Evolutionary conservation across 75 land plant genomes (phyloP), one percentile per base, ranked within the genome.

Genomic region (Azolla pinnata): DNA sequence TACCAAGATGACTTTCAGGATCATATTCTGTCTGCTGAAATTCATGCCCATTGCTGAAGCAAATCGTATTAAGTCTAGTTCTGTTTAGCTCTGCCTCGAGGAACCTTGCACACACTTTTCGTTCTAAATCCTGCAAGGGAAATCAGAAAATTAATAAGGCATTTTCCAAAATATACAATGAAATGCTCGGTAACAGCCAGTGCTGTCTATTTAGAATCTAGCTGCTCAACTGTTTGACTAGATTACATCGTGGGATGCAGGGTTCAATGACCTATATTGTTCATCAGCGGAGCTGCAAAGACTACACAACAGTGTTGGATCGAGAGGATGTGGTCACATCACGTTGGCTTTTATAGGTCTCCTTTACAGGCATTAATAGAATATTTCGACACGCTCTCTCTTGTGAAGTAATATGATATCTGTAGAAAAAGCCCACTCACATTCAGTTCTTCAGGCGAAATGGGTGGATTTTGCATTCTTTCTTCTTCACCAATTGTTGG

Each of bases 401-500:
- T 8, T 14, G 42, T 8, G 42, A 8, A 8, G 12, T 28, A 25
- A 14, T 31, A 2, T 55, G 5, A 16, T 24, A 8, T 55, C 33
- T 28, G 29, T 18, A 24, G 4, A 20, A 55, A 61, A 3, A 1
- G 31, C 26, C 33, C 64, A 18, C 79, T 74, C 75, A 90, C 97
- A 65, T 87, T 77, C 24, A 90, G 61, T 50, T 90, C 97, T 67
- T 86, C 91, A 57, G 81, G 75, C 12, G 96, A 86, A 7, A 83
- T 68, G 60, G 67, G 20, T 44, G 64, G 26, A 7, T 74, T 83
- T 44, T 75, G 80, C 26, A 73, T 83, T 56, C 83, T 72, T 1
- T 88, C 93, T 35, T 91, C 97, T 57, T 93, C 96, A 54, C 86
- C 96, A 67, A 75, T 67, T 17, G 81, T 86, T 38, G 69, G 64